Conservation (phyloP, 352 stramenopile species). For the Globisporangium echinulatum region DNA sequence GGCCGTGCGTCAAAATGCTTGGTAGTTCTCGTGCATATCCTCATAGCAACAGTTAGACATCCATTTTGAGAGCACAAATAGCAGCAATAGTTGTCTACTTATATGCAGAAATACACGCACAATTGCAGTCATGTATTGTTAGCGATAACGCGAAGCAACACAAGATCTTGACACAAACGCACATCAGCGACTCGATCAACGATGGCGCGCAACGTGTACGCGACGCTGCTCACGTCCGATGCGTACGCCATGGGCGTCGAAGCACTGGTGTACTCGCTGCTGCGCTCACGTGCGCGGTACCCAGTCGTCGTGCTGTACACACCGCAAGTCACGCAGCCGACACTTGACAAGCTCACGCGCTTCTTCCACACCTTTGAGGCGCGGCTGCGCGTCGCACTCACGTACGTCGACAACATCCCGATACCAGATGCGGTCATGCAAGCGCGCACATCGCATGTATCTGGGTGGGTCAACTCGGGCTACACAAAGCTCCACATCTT, state of each 20-base stretch:
- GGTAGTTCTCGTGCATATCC: no score
- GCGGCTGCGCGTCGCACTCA: slow-evolving; percentile 11
- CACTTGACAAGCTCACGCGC: slow-evolving; percentile 16
- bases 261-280: slow-evolving; percentile 27
- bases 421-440: slow-evolving; percentile 15
- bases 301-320: slow-evolving; percentile 30
- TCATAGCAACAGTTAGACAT: no score
- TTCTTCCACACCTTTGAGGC: slow-evolving; percentile 13
- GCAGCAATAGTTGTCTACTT: no score
- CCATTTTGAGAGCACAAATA: no score
- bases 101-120: no score
- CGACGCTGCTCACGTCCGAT: slow-evolving; percentile 35
- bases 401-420: slow-evolving; percentile 20
- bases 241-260: slow-evolving; percentile 32
- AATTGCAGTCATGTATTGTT: no score
- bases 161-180: no score
- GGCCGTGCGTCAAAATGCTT: no score
- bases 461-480: slow-evolving; percentile 35
- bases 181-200: background rate
- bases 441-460: slow-evolving; percentile 14
- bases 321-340: slow-evolving; percentile 18
- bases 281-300: slow-evolving; percentile 8
- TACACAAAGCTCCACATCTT: slow-evolving; percentile 48
- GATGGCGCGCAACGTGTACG: slow-evolving; percentile 11
- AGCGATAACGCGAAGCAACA: no score